Base-by-base conservation (phyloP, 805 yeast genomes). In the Wickerhamiella shivajii region DNA sequence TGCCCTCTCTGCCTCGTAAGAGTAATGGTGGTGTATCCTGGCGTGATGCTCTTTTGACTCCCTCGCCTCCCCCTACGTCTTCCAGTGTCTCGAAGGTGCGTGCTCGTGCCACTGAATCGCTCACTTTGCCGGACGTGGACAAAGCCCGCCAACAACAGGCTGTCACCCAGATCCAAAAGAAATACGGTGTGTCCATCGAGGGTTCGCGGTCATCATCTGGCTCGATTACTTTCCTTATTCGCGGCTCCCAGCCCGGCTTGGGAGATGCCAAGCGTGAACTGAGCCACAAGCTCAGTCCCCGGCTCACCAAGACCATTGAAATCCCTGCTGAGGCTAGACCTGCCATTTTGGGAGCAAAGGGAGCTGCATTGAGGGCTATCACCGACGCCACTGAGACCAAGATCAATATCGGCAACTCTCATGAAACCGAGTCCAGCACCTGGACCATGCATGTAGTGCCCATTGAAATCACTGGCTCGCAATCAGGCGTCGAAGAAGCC, bases 401-500 rank as follows among this genome's bases (percentile, higher is more conserved):
- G 17, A 34, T 40, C 35, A 26, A 36, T 10, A 27, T 40, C 11
- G 39, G 37, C 21, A 30, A 29, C 6, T 25, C 31, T 9, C 14
- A 14, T 8, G 26, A 8, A 4, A 11, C 10, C n/a, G 10, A 17
- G 5, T 15, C 19, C 15, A 33, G 30, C 16, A 24, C n/a, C 7
- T 40, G 43, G 43, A 22, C 30, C 14, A 10, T 38, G 28, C 29
- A 63, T 30, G 52, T 68, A n/a, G 64, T 77, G 20, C 60, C 63
- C 21, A 75, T 85, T 35, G 58, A 71, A 18, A 61, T 85, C 36
- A 77, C 71, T 39, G 97, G 96, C 58, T 93, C 84, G 50, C 66
- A 69, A 39, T 92, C 79, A 51, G 84, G 94, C 36, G 78, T 79
- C 45, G 67, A 65, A 42, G 64, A 66, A 31, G 95, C 96, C 19